Evolutionary conservation across 371 early-diverging fungal genomes (phyloP), one percentile per base, ranked within the genome.

Genomic region (Haplosporangium sp.): DNA sequence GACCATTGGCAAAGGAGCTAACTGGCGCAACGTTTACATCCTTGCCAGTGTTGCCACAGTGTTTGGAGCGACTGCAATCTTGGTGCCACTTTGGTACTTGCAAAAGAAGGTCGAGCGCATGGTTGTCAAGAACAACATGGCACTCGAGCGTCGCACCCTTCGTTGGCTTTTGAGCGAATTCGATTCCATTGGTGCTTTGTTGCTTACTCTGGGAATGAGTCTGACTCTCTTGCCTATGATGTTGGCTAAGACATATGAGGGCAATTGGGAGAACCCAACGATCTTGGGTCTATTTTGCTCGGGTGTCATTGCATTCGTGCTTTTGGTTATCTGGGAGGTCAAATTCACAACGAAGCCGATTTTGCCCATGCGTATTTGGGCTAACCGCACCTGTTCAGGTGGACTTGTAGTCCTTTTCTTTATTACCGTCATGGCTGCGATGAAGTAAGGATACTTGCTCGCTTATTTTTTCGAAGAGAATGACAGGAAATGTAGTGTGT

Each of bases 321-420:
- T 84, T 2, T 74, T 87, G 57, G 58, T 52, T 18, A 14, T 79
- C 46, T 87, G 84, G 80, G 87, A 87, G 66, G 37, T 54, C 59
- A 84, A 82, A 51, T 62, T 59, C 51, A 83, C 87, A 1, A 46
- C 65, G 52, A 74, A 73, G n/a, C 86, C 86, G 13, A 70, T 87
- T 12, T 79, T 87, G 68, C 83, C 87, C 21, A 64, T 84, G 51
- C 67, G 67, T 9, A 82, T 77, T 52, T 87, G 87, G 86, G 51
- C 68, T 6, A 82, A 77, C 51, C 64, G 71, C 43, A 86, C 86
- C 9, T 79, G 81, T 11, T 83, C 86, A 36, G 81, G 77, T 53
- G 87, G 84, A 55, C 72, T 87, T 16, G 41, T 83, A 55, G 81
- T 80, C 21, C 51, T 62, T 29, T 83, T 85, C 20, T 67, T 75